These are phyloP conservation scores for Aspergillus felis DNA, from an alignment of 2,329 filamentous ascomycete genomes.

Conservation along the genomic window DNA sequence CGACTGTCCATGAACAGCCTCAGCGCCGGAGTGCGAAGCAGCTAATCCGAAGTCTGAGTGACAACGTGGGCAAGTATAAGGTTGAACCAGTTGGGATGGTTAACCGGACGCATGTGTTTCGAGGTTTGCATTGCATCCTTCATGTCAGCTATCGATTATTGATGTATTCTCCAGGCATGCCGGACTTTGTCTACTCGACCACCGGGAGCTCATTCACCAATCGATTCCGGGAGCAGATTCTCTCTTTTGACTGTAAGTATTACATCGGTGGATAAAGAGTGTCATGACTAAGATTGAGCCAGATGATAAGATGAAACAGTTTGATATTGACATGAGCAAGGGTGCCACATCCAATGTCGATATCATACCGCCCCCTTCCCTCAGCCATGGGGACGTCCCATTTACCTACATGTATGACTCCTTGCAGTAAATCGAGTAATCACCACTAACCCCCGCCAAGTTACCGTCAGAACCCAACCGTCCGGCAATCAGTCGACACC, in stretches of 20 bases:
- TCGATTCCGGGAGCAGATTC: constrained; percentile 65
- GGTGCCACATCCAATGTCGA: constrained; percentile 60
- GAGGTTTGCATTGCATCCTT: constrained; percentile 48
- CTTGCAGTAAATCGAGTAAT: constrained; percentile 11
- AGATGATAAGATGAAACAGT: constrained; percentile 60
- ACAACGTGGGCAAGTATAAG: constrained; percentile 64
- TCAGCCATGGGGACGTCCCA: constrained; percentile 68
- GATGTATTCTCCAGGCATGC: constrained; percentile 51
- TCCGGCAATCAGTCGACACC: constrained; percentile 58
- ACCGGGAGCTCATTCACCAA: constrained; percentile 65
- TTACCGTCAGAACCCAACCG: constrained; percentile 81
- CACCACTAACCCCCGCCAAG: constrained; percentile 41
- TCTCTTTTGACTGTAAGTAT: constrained; percentile 64
- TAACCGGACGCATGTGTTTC: constrained; percentile 79
- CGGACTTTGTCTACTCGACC: constrained; percentile 82
- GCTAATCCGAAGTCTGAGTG: constrained; percentile 53
- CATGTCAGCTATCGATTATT: not conserved
- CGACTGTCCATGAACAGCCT: constrained; percentile 17
- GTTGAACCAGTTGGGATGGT: constrained; percentile 70
- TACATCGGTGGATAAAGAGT: not conserved
- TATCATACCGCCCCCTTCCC: constrained; percentile 74
- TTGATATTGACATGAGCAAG: constrained; percentile 62
- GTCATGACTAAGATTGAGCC: not conserved
- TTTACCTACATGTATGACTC: constrained; percentile 56
- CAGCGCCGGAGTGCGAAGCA: constrained; percentile 23